Conservation (phyloP, 805 yeast species). For the Maudiozyma bulderi region DNA sequence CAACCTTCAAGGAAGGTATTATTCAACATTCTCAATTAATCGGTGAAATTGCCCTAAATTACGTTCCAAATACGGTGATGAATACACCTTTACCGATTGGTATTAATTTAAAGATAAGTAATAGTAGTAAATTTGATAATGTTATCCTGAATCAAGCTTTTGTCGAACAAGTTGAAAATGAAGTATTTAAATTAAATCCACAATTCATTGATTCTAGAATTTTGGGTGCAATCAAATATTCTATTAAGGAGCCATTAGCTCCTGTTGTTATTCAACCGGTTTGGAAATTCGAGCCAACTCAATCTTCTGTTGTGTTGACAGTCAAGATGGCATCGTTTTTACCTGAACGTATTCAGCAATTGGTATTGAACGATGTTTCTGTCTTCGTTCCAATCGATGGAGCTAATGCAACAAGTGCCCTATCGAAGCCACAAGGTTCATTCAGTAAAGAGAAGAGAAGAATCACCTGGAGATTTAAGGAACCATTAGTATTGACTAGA, state of each 20-base stretch:
- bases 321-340: slow-evolving; percentile 33
- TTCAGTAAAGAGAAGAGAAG: slow-evolving; percentile 80
- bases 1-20: slow-evolving; percentile 59
- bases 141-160: slow-evolving; percentile 45
- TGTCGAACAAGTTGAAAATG: slow-evolving; percentile 40
- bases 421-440: slow-evolving; percentile 86
- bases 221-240: slow-evolving; percentile 73
- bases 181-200: slow-evolving; percentile 38
- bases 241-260: slow-evolving; percentile 41
- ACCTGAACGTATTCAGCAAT: slow-evolving; percentile 27
- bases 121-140: slow-evolving; percentile 34
- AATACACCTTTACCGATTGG: slow-evolving; percentile 32
- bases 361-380: slow-evolving; percentile 29
- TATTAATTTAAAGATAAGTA: slow-evolving; percentile 35
- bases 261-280: slow-evolving; percentile 72
- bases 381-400: slow-evolving; percentile 51
- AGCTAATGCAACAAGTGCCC: slow-evolving; percentile 59
- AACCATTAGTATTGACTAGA: slow-evolving; percentile 32
- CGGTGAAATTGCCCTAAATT: slow-evolving; percentile 84
- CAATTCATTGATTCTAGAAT: slow-evolving; percentile 50
- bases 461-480: slow-evolving; percentile 71
- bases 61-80: slow-evolving; percentile 30
- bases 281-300: slow-evolving; percentile 82
- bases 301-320: slow-evolving; percentile 75
- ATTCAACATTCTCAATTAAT: slow-evolving; percentile 50